phyloP scores from a whole-genome alignment of 495 filamentous ascomycete species.

The Penicillium ucsense region DNA sequence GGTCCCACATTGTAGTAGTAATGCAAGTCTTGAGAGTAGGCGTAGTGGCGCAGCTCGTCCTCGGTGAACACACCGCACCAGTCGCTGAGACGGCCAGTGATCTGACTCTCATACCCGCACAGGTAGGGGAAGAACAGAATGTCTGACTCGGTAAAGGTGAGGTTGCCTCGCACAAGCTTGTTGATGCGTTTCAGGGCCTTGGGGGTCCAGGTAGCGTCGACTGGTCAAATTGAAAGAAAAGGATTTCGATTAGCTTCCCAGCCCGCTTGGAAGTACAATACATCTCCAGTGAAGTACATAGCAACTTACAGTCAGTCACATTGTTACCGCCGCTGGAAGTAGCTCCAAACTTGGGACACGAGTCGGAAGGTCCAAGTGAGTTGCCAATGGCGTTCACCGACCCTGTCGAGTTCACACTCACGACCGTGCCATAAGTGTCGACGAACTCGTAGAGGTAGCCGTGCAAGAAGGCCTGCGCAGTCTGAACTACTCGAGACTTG shows the following conservation, averaged over 20 bases:
- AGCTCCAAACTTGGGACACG: conserved; percentile 42
- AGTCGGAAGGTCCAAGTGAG: conserved; percentile 45
- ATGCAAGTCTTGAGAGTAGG: conserved; percentile 49
- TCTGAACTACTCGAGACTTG: conserved; percentile 31
- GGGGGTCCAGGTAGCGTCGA: conserved; percentile 42
- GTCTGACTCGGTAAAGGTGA: conserved; percentile 40
- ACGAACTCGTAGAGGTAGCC: conserved; percentile 44
- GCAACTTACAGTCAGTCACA: conserved; percentile 19
- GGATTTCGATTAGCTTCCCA: neutral
- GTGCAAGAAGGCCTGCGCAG: conserved; percentile 36
- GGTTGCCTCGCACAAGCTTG: conserved; percentile 33
- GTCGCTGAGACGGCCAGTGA: conserved; percentile 41
- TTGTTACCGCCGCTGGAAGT: conserved; percentile 28
- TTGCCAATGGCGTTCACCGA: conserved; percentile 36
- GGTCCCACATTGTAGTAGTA: conserved; percentile 51
- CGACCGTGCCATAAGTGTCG: conserved; percentile 35
- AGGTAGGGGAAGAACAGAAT: conserved; percentile 47
- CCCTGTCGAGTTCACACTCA: conserved; percentile 39
- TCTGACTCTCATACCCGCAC: conserved; percentile 52
- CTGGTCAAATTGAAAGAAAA: conserved; percentile 4
- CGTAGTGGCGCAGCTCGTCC: conserved; percentile 43
- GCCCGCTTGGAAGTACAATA: neutral
- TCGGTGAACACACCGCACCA: conserved; percentile 46
- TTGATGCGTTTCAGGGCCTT: conserved; percentile 41
- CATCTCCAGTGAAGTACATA: neutral